phyloP scores from a whole-genome alignment of 768 basidiomycete species.

The Pleurotus platypus region DNA sequence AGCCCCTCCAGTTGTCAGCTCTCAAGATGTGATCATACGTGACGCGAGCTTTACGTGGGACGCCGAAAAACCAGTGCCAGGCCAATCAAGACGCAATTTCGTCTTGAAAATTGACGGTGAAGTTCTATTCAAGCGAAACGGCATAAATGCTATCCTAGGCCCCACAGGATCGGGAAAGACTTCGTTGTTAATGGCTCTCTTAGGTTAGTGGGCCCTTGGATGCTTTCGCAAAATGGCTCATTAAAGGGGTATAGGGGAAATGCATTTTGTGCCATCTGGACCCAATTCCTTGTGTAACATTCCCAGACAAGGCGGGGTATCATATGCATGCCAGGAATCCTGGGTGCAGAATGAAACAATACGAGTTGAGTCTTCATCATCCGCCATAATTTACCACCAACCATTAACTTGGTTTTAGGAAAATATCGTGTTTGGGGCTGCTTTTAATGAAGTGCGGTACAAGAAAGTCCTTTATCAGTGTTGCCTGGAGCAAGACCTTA shows the following conservation, averaged over 20 bases:
- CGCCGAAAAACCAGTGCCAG: conserved; percentile 24
- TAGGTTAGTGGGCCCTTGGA: conserved; percentile 9
- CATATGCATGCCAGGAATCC: conserved; percentile 81
- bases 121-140: conserved; percentile 47
- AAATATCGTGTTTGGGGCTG: conserved; percentile 79
- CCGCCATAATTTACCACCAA: background rate
- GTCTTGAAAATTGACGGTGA: conserved; percentile 49
- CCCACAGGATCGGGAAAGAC: conserved; percentile 65
- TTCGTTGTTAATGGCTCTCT: conserved; percentile 26
- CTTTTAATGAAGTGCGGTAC: conserved; percentile 75
- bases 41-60: conserved; percentile 59
- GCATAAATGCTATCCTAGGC: conserved; percentile 57
- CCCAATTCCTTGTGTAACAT: conserved; percentile 66
- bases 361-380: conserved; percentile 28
- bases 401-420: conserved; percentile 32
- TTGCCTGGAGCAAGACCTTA: conserved; percentile 68
- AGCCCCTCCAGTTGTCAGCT: too few species aligned
- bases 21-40: conserved; percentile 38
- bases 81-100: conserved; percentile 45
- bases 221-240: background rate
- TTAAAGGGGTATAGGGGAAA: conserved; percentile 39
- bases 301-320: conserved; percentile 64
- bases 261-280: conserved; percentile 54
- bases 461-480: conserved; percentile 74
- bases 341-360: conserved; percentile 86